Percentiles rank a stretch among this genome's conserved stretches.
phyloP scores from a whole-genome alignment of 2,329 filamentous ascomycete genomes.

The Blumeria hordei region DNA sequence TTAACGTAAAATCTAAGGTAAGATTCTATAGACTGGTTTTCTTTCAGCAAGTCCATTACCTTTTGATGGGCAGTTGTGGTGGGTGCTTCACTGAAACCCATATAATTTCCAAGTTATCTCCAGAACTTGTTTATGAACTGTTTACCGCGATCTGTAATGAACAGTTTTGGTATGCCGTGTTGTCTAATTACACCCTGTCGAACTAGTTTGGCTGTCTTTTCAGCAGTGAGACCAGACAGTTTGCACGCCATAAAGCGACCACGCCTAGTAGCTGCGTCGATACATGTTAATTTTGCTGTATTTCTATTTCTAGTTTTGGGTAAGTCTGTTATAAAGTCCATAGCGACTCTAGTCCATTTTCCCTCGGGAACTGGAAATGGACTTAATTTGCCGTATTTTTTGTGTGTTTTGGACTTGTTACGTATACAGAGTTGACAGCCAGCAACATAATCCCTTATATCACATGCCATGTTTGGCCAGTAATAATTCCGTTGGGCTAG shows the following conservation, averaged over 20 bases:
- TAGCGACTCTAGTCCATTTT: not conserved
- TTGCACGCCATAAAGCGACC: not conserved
- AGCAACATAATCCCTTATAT: not conserved
- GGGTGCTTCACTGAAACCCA: not conserved
- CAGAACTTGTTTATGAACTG: not conserved
- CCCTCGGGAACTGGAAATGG: not conserved
- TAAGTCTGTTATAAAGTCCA: not conserved
- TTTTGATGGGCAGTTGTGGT: not conserved
- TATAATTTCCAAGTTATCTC: not conserved
- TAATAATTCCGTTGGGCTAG: not conserved
- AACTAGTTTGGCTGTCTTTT: not conserved
- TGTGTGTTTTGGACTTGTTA: not conserved
- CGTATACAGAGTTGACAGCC: not conserved
- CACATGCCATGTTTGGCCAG: not conserved
- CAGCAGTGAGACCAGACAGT: not conserved
- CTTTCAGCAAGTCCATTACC: slow-evolving; percentile 1
- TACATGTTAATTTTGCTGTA: not conserved
- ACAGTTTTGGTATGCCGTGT: not conserved
- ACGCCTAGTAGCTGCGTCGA: not conserved
- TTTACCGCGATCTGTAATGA: not conserved
- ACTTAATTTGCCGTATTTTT: not conserved
- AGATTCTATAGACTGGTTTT: slow-evolving; percentile 2
- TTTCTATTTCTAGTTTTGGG: not conserved
- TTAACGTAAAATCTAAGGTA: slow-evolving; percentile 4
- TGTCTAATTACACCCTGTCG: not conserved